Conservation (phyloP, 1,139 yeast genomes). For the Suhomyces kunorum region DNA sequence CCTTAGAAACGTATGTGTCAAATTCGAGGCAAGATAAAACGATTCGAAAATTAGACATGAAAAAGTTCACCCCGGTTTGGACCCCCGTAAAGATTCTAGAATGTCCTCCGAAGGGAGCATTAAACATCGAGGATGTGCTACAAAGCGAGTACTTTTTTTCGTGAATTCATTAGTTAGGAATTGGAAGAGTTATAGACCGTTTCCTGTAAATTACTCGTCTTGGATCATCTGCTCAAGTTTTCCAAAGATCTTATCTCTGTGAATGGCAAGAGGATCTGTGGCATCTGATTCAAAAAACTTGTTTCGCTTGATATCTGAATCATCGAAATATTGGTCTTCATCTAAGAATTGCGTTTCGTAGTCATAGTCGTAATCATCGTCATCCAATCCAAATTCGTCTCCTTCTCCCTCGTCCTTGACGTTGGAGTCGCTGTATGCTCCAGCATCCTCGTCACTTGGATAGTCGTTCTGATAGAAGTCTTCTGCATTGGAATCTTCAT, state of each 20-base stretch:
- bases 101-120: constrained; percentile 35
- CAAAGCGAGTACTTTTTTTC: constrained; percentile 43
- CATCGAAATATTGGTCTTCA: constrained; percentile 27
- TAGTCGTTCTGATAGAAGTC: constrained; percentile 90
- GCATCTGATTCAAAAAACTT: constrained; percentile 54
- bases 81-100: constrained; percentile 29
- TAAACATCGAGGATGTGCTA: constrained; percentile 36
- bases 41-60: constrained; percentile 1
- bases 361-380: constrained; percentile 29
- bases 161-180: constrained; percentile 15
- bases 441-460: constrained; percentile 87
- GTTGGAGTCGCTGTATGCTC: constrained; percentile 29
- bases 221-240: constrained; percentile 51
- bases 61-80: constrained; percentile 22
- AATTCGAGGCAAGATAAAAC: constrained; percentile 1
- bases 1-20: constrained; percentile 13
- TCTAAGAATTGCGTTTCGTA: constrained; percentile 19
- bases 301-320: constrained; percentile 39
- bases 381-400: constrained; percentile 28
- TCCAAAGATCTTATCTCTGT: constrained; percentile 63
- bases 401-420: constrained; percentile 34
- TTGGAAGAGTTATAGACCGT: too few species aligned
- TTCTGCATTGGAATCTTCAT: constrained; percentile 65
- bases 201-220: constrained; percentile 17
- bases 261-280: constrained; percentile 61